phyloP scores from a whole-genome alignment of 2,329 filamentous ascomycete genomes.

The Ophiocordyceps camponoti-floridani region DNA sequence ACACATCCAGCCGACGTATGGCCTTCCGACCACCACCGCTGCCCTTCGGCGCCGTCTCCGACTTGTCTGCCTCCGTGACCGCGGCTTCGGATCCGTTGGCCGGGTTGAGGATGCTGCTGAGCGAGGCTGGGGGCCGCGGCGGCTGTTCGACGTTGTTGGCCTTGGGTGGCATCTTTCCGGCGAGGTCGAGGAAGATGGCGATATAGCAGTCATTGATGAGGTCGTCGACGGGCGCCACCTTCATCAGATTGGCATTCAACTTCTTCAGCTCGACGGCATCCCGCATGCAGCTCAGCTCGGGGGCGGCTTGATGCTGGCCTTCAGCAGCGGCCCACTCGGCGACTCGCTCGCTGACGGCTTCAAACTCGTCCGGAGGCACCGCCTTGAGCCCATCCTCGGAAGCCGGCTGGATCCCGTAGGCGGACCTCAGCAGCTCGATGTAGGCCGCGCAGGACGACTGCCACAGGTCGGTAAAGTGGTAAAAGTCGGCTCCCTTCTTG shows the following conservation, averaged over 20 bases:
- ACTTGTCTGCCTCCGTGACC: constrained; percentile 21
- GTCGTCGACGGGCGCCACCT: constrained; percentile 72
- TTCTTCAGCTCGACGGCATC: constrained; percentile 43
- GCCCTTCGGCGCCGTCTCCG: constrained; percentile 19
- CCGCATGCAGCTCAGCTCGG: constrained; percentile 34
- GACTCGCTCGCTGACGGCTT: constrained; percentile 35
- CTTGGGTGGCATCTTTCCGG: constrained; percentile 36
- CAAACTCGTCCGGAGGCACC: constrained; percentile 35
- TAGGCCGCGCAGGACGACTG: constrained; percentile 36
- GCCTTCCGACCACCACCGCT: constrained; percentile 12
- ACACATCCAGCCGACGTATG: constrained; percentile 36
- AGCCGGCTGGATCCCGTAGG: constrained; percentile 24
- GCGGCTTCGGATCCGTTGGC: constrained; percentile 20
- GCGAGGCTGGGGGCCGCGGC: constrained; percentile 5
- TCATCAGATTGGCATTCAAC: constrained; percentile 77
- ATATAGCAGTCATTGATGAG: constrained; percentile 86
- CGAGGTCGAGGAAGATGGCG: constrained; percentile 51
- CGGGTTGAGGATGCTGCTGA: constrained; percentile 24
- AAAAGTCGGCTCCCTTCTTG: constrained; percentile 62
- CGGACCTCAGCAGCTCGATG: constrained; percentile 31
- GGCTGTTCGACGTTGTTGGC: constrained; percentile 23
- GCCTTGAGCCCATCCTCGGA: constrained; percentile 38
- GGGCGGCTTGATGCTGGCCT: constrained; percentile 12
- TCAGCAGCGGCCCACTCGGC: constrained; percentile 32
- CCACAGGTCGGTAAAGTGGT: constrained; percentile 43